Percentiles rank a stretch among this genome's conserved stretches.
Conservation (phyloP, 2,329 filamentous ascomycete genomes). For the Arthrobotrys sphaeroides region DNA sequence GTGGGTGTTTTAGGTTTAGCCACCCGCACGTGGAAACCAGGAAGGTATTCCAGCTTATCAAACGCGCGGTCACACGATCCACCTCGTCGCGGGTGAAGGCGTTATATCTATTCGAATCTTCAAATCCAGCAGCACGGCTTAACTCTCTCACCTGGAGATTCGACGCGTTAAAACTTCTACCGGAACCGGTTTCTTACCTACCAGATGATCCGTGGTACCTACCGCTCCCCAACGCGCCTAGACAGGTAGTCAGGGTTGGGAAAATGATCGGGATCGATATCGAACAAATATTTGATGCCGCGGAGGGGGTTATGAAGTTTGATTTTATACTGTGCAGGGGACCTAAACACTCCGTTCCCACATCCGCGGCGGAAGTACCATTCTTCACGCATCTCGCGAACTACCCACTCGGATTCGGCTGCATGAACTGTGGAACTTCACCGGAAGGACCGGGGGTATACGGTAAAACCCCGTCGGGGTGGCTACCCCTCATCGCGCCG, state of each 20-base stretch:
- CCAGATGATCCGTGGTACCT: constrained; percentile 34
- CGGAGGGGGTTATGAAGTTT: constrained; percentile 21
- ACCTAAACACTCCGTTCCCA: not conserved
- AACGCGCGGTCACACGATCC: not conserved
- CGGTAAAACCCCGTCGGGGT: constrained; percentile 9
- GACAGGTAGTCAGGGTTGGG: not conserved
- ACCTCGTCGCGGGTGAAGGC: constrained; percentile 14
- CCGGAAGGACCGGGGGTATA: constrained; percentile 36
- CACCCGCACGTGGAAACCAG: not conserved
- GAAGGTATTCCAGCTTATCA: not conserved
- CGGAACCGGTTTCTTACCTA: not conserved
- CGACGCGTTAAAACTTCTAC: not conserved
- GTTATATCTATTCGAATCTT: constrained; percentile 25
- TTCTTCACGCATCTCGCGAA: not conserved
- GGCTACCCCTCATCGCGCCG: constrained; percentile 20
- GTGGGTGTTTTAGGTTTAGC: not conserved
- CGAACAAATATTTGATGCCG: not conserved
- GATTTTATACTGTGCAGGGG: constrained; percentile 29
- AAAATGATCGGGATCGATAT: not conserved
- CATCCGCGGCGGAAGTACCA: not conserved
- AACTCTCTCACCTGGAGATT: not conserved
- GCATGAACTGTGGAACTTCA: constrained; percentile 38
- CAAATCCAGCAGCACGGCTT: not conserved
- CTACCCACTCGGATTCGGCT: constrained; percentile 11
- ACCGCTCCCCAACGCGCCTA: not conserved